phyloP scores from a whole-genome alignment of 129 eudicot genomes.

The Ambrosia trifida region DNA sequence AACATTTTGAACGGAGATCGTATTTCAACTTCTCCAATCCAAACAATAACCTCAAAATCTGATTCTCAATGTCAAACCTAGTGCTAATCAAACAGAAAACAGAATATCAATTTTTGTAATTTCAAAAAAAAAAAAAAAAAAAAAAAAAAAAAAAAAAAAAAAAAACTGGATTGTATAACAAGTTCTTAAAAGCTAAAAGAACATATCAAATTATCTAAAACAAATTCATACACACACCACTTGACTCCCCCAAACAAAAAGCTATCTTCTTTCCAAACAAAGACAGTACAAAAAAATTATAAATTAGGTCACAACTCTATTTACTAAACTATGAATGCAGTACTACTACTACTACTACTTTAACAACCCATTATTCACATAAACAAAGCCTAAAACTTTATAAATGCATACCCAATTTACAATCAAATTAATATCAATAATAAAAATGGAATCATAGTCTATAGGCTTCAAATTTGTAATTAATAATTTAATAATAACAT shows the following conservation, averaged over 20 bases:
- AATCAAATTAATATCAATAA: background rate
- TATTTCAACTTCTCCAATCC: background rate
- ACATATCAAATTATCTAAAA: background rate
- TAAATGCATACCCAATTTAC: background rate
- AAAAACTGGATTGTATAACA: background rate
- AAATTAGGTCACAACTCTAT: slow-evolving; percentile 13
- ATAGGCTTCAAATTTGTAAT: slow-evolving; percentile 4
- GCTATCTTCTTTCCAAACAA: background rate
- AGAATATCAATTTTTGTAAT: background rate
- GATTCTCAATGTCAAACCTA: background rate
- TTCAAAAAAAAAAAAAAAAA: background rate
- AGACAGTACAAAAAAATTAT: background rate
- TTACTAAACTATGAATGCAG: background rate
- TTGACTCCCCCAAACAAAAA: background rate
- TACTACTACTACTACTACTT: background rate
- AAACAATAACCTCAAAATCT: background rate
- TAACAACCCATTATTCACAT: background rate
- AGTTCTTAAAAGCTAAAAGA: background rate
- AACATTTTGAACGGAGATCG: background rate
- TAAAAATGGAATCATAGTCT: slow-evolving; percentile 2
- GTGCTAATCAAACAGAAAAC: background rate
- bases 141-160: background rate
- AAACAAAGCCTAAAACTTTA: background rate
- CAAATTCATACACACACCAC: background rate
- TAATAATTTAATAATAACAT: slow-evolving; percentile 3